Conservation (phyloP, 768 basidiomycete species). For the Rhodocollybia butyracea region DNA sequence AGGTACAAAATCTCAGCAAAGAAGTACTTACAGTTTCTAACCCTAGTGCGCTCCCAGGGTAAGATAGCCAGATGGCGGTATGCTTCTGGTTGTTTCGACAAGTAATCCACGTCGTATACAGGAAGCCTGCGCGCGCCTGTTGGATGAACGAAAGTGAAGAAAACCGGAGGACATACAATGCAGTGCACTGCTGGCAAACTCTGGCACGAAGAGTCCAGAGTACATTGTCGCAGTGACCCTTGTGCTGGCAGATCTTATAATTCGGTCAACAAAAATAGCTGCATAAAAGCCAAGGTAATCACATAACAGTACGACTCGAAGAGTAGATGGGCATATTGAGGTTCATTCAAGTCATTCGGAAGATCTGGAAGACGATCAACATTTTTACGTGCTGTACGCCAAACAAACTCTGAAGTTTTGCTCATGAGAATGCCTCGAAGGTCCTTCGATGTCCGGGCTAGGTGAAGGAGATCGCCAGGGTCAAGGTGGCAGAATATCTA, state of each 20-base stretch:
- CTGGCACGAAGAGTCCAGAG: constrained; percentile 17
- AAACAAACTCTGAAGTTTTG: constrained; percentile 41
- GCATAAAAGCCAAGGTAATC: constrained; percentile 6
- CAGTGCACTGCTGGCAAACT: neutral
- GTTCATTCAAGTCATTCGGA: constrained; percentile 46
- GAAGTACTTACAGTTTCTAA: neutral
- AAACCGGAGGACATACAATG: neutral
- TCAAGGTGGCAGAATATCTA: constrained; percentile 51
- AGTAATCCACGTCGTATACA: neutral
- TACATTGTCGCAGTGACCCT: constrained; percentile 20
- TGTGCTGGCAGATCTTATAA: neutral
- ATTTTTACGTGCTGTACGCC: constrained; percentile 42
- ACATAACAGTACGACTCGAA: constrained; percentile 55
- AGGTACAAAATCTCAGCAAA: neutral
- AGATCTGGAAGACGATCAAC: constrained; percentile 43
- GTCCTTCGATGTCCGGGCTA: constrained; percentile 47
- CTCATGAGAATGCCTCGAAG: constrained; percentile 45
- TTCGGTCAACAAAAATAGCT: neutral
- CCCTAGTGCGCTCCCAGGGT: neutral
- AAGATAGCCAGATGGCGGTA: neutral
- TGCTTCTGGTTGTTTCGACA: neutral
- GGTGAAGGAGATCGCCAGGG: constrained; percentile 47
- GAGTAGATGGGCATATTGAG: constrained; percentile 46
- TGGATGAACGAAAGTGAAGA: too few species aligned
- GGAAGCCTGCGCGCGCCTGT: too few species aligned